phyloP scores from a whole-genome alignment of 2,329 filamentous ascomycete species.

The Colletotrichum sp. region DNA sequence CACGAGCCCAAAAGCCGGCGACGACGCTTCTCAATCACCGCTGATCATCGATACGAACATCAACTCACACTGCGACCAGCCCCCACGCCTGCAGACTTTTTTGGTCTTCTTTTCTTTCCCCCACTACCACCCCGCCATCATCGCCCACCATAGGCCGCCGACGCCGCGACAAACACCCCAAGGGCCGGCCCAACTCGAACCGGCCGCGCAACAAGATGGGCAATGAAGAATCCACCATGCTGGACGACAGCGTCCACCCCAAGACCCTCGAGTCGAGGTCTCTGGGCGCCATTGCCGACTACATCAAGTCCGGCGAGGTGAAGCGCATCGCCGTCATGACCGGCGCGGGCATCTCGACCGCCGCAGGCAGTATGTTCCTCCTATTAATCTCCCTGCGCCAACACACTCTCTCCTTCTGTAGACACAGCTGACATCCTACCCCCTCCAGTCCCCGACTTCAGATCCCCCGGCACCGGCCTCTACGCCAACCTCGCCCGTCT shows the following conservation, averaged over 20 bases:
- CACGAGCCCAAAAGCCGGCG: no score
- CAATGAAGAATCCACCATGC: conserved; percentile 75
- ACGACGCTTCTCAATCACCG: not conserved
- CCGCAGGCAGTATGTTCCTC: conserved; percentile 59
- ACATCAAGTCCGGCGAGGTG: conserved; percentile 73
- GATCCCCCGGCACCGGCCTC: conserved; percentile 89
- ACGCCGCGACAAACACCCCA: conserved; percentile 38
- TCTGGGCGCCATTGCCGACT: conserved; percentile 77
- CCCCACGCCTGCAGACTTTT: not conserved
- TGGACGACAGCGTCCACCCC: conserved; percentile 70
- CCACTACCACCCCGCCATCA: not conserved
- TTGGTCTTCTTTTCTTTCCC: not conserved
- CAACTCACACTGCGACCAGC: fast-evolving
- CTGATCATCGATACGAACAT: not conserved
- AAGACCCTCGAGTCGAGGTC: conserved; percentile 71
- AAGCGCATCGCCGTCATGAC: conserved; percentile 85
- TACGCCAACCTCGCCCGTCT: conserved; percentile 91
- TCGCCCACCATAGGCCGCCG: conserved; percentile 43
- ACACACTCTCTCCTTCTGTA: not conserved
- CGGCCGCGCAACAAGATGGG: conserved; percentile 70
- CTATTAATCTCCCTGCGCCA: not conserved
- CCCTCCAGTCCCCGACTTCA: conserved; percentile 83
- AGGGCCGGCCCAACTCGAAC: conserved; percentile 36
- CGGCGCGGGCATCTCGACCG: conserved; percentile 86
- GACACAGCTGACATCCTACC: not conserved